Conservation (phyloP, 129 eudicot species). For the Flaveria ramosissima region DNA sequence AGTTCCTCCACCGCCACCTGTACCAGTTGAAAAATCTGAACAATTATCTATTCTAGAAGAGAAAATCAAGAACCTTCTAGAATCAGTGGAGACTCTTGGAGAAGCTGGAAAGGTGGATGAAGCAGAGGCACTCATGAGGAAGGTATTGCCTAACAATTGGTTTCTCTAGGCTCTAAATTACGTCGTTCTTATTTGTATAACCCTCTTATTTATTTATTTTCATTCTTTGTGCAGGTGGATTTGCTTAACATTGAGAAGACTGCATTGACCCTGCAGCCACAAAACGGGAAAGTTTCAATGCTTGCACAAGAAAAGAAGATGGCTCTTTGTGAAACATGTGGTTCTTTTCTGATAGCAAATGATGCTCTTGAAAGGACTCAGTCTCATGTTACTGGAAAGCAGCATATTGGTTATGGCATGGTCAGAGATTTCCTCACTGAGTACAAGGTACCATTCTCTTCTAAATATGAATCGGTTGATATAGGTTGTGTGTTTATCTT, state of each 20-base stretch:
- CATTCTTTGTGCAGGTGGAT: conserved; percentile 66
- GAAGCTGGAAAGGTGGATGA: conserved; percentile 99
- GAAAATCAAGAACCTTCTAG: conserved; percentile 87
- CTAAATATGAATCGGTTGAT: background rate
- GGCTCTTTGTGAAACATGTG: conserved; percentile 96
- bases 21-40: conserved; percentile 83
- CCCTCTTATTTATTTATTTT: background rate
- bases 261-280: conserved; percentile 70
- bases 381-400: conserved; percentile 95
- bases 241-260: conserved; percentile 82
- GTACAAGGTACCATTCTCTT: conserved; percentile 53
- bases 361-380: conserved; percentile 95
- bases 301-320: conserved; percentile 92
- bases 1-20: conserved; percentile 77
- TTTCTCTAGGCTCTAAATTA: background rate
- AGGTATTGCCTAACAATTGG: conserved; percentile 48
- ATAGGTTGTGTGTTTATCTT: too few relatives aligned
- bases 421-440: conserved; percentile 76
- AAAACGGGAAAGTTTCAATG: conserved; percentile 60
- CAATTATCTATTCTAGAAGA: conserved; percentile 80
- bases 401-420: conserved; percentile 89
- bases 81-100: conserved; percentile 94
- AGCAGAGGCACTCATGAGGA: conserved; percentile 99
- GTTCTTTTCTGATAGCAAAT: conserved; percentile 85
- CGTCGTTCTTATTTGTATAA: background rate